Evolutionary conservation across 2,329 filamentous ascomycete species (phyloP).

Genomic region (Paraphoma chrysanthemicola): DNA sequence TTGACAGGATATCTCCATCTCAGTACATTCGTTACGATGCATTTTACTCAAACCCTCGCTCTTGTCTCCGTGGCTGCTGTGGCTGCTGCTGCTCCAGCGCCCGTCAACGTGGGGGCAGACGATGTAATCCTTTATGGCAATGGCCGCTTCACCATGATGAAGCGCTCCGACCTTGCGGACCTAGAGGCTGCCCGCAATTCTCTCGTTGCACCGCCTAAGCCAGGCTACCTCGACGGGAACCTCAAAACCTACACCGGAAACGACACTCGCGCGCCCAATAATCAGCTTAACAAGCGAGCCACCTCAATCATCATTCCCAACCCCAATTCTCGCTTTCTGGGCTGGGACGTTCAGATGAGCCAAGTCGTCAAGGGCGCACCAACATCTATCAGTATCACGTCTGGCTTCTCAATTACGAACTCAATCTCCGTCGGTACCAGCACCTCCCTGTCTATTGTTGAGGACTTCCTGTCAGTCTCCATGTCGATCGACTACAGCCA

Average conservation of each 20-base stretch:
- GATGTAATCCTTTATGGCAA: constrained; percentile 36
- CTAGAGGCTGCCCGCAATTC: constrained; percentile 22
- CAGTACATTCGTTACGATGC: constrained; percentile 22
- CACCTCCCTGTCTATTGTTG: constrained; percentile 23
- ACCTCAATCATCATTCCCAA: constrained; percentile 28
- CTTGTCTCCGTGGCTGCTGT: constrained; percentile 6
- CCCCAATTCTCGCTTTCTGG: constrained; percentile 38
- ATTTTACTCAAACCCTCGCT: constrained; percentile 12
- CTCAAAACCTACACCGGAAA: constrained; percentile 15
- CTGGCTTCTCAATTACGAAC: constrained; percentile 48
- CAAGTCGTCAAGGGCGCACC: constrained; percentile 41
- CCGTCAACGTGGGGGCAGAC: constrained; percentile 24
- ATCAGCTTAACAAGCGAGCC: constrained; percentile 22
- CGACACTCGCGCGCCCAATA: constrained; percentile 3
- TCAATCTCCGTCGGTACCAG: constrained; percentile 31
- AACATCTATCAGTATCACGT: constrained; percentile 35
- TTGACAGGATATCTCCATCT: constrained; percentile 1
- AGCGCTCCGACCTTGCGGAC: constrained; percentile 27
- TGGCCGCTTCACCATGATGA: constrained; percentile 30
- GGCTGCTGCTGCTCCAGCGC: constrained; percentile 16
- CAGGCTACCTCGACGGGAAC: constrained; percentile 19
- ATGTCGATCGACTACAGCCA: constrained; percentile 34
- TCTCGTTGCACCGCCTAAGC: constrained; percentile 21
- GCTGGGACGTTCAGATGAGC: constrained; percentile 51
- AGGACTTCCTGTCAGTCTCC: constrained; percentile 34